Conservation (phyloP, 768 basidiomycete genomes). For the Phylloporus sp. region DNA sequence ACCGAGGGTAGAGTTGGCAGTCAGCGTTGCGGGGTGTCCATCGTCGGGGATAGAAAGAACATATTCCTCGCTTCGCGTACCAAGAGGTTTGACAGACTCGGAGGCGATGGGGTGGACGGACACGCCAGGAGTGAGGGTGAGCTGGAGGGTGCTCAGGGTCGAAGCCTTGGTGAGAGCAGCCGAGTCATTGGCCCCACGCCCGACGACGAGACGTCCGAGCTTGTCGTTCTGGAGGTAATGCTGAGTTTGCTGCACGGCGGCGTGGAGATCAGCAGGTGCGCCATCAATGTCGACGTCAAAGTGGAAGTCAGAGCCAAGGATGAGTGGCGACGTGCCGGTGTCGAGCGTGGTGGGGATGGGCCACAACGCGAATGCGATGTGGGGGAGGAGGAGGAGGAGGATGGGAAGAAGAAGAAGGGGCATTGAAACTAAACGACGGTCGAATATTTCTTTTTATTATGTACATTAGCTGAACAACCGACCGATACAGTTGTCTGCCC, state of each 20-base stretch:
- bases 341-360: constrained; percentile 27
- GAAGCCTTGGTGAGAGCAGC: constrained; percentile 24
- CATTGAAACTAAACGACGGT: neutral
- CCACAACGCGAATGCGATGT: constrained; percentile 26
- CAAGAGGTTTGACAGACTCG: constrained; percentile 35
- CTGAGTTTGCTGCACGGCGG: constrained; percentile 31
- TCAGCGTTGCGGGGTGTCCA: constrained; percentile 35
- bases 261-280: constrained; percentile 32
- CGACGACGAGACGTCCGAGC: constrained; percentile 39
- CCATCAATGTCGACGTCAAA: constrained; percentile 24
- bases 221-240: constrained; percentile 34
- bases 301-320: constrained; percentile 23
- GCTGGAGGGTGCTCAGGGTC: constrained; percentile 23
- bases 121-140: constrained; percentile 22
- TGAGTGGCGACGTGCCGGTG: constrained; percentile 27
- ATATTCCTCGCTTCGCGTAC: constrained; percentile 44
- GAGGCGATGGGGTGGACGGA: constrained; percentile 29
- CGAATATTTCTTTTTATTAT: neutral
- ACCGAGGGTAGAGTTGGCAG: constrained; percentile 46
- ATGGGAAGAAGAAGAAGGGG: neutral
- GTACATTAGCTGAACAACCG: constrained; percentile 23
- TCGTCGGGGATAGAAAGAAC: constrained; percentile 36
- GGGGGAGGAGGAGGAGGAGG: neutral
- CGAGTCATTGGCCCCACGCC: constrained; percentile 34
- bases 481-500: constrained; percentile 49